Conservation (phyloP, 148 eudicot species). For the Rheum nobile region DNA sequence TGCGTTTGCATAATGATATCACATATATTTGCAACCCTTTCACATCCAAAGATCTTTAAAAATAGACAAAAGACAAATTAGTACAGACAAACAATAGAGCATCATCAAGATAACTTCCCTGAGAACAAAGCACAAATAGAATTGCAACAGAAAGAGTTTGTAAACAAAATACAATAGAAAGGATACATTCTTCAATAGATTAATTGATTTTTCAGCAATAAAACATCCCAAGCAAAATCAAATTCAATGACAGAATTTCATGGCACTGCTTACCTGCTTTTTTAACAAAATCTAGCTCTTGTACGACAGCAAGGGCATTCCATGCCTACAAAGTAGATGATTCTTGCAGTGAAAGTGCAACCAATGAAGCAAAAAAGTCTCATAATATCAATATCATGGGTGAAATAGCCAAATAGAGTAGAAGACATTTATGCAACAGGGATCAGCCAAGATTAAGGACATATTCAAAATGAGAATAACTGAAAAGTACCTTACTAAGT, state of each 20-base stretch:
- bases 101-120: no score
- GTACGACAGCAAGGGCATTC: conserved; percentile 48
- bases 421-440: not conserved
- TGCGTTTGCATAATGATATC: conserved; percentile 59
- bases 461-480: not conserved
- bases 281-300: conserved; percentile 53
- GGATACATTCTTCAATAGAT: not conserved
- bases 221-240: not conserved
- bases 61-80: not conserved
- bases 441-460: not conserved
- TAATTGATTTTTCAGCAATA: not conserved
- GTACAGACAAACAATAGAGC: no score
- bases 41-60: conserved; percentile 61
- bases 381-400: not conserved
- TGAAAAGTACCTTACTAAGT: conserved; percentile 40
- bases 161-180: no score
- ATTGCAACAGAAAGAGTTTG: no score
- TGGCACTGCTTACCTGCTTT: conserved; percentile 53
- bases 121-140: no score
- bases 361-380: conserved; percentile 1
- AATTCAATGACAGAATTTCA: not conserved
- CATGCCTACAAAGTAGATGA: conserved; percentile 48
- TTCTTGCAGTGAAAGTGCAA: conserved; percentile 3
- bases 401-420: not conserved
- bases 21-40: conserved; percentile 81